Evolutionary conservation across 2,329 filamentous ascomycete species (phyloP).

Genomic region (Daldinia sp.): DNA sequence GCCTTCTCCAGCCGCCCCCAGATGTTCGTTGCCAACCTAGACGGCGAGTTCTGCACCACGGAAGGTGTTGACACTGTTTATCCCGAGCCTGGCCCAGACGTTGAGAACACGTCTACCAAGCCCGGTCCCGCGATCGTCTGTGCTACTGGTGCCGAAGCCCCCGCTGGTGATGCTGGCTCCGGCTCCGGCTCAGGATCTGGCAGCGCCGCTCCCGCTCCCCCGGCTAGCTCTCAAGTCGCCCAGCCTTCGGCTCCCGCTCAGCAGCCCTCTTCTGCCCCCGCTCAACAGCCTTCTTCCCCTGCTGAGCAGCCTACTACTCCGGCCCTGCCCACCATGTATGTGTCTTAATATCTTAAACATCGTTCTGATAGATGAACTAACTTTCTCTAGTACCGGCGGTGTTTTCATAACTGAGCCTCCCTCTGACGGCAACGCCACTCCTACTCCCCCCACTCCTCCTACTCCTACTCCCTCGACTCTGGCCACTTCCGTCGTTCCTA

Average conservation of each 20-base stretch:
- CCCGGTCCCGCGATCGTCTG: slow-evolving; percentile 55
- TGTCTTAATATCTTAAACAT: slow-evolving; percentile 43
- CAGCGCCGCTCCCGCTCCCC: slow-evolving; percentile 40
- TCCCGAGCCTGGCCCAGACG: slow-evolving; percentile 72
- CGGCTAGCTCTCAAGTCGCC: slow-evolving; percentile 27
- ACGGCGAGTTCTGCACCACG: slow-evolving; percentile 68
- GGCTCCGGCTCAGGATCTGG: slow-evolving; percentile 47
- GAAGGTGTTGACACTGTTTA: slow-evolving; percentile 71
- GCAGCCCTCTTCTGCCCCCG: slow-evolving; percentile 36
- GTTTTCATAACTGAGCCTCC: slow-evolving; percentile 57
- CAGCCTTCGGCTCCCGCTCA: slow-evolving; percentile 35
- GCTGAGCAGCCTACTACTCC: background rate
- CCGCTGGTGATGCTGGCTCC: slow-evolving; percentile 50
- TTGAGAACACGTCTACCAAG: slow-evolving; percentile 55
- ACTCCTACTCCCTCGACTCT: slow-evolving; percentile 41
- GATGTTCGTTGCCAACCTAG: slow-evolving; percentile 79
- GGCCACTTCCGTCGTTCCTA: slow-evolving; percentile 38
- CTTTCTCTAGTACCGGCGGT: slow-evolving; percentile 55
- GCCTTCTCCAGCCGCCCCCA: slow-evolving; percentile 70
- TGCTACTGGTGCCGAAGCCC: slow-evolving; percentile 42
- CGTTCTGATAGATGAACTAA: slow-evolving; percentile 45
- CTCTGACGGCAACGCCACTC: slow-evolving; percentile 16
- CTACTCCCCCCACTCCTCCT: slow-evolving; percentile 22
- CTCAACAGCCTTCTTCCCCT: slow-evolving; percentile 5
- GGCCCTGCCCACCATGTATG: slow-evolving; percentile 42